Conservation (phyloP, 2,329 filamentous ascomycete species). For the Claviceps sorghi region DNA sequence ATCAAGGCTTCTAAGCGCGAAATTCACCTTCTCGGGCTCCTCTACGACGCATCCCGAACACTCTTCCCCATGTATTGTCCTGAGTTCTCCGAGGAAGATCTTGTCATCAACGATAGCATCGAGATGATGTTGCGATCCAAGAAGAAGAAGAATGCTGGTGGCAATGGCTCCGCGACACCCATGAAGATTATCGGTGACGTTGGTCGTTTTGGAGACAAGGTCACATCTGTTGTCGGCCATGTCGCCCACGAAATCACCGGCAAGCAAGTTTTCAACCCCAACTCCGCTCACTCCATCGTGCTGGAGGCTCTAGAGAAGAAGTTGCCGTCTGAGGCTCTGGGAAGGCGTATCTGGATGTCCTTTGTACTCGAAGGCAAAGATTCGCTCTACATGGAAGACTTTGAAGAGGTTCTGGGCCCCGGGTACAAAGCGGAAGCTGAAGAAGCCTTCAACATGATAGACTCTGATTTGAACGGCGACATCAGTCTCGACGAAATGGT, state of each 20-base stretch:
- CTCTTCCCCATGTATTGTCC: conserved; percentile 86
- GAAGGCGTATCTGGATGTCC: conserved; percentile 94
- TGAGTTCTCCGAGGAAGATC: conserved; percentile 85
- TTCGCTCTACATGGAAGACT: conserved; percentile 62
- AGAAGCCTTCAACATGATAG: conserved; percentile 68
- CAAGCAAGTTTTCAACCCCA: conserved; percentile 88
- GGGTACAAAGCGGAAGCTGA: conserved; percentile 64
- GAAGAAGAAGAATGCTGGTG: conserved; percentile 24
- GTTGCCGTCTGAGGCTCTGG: conserved; percentile 75
- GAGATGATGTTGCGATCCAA: conserved; percentile 50
- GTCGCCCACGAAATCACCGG: conserved; percentile 90
- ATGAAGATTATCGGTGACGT: conserved; percentile 66
- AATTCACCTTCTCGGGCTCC: conserved; percentile 62
- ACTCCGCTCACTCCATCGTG: conserved; percentile 78
- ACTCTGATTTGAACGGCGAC: conserved; percentile 82
- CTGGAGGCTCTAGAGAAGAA: conserved; percentile 77
- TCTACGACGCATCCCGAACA: conserved; percentile 79
- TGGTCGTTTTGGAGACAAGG: conserved; percentile 76
- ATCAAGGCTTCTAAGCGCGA: conserved; percentile 88
- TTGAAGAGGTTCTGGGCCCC: conserved; percentile 72
- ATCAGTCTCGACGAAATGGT: conserved; percentile 94
- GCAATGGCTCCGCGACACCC: conserved; percentile 53
- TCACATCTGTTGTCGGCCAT: conserved; percentile 85
- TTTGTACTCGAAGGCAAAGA: conserved; percentile 87
- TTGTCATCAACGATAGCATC: conserved; percentile 75